These are phyloP conservation scores for Cutaneotrichosporon cavernicola DNA, from an alignment of 1,284 basidiomycete genomes.

Conservation along the genomic window DNA sequence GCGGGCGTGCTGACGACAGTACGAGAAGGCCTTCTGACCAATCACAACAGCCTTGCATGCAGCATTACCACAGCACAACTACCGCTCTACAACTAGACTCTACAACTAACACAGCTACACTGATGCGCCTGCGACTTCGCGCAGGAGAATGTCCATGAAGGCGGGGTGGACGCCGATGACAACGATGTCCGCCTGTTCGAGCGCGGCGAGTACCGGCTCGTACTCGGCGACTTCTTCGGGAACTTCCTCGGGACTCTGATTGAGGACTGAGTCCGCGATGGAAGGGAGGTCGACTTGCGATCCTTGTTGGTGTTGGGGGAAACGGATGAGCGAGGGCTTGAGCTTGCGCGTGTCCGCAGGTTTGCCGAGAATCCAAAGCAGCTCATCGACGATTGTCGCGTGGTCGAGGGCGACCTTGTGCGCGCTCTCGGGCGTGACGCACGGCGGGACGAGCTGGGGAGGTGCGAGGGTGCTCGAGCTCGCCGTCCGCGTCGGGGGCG, in stretches of 20 bases:
- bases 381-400: neutral
- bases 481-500: neutral
- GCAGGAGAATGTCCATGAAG: conserved; percentile 15
- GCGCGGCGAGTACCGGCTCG: conserved; percentile 7
- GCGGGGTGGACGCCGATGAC: conserved; percentile 17
- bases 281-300: neutral
- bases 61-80: conserved; percentile 3
- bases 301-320: neutral
- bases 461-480: neutral
- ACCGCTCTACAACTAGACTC: conserved; percentile 1
- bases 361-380: neutral
- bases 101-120: conserved; percentile 6
- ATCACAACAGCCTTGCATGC: conserved; percentile 5
- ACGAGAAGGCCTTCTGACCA: conserved; percentile 20
- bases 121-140: conserved; percentile 11
- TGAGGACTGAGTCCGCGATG: neutral
- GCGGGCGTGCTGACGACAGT: conserved; percentile 20
- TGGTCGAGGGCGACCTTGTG: neutral
- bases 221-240: neutral
- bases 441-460: neutral
- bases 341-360: neutral
- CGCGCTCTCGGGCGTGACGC: neutral
- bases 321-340: neutral
- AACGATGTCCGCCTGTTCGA: neutral
- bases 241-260: neutral